Percentiles rank a stretch among this genome's conserved stretches.
Evolutionary conservation across 2,329 filamentous ascomycete species (phyloP).

Genomic region (Xylaria sp.): DNA sequence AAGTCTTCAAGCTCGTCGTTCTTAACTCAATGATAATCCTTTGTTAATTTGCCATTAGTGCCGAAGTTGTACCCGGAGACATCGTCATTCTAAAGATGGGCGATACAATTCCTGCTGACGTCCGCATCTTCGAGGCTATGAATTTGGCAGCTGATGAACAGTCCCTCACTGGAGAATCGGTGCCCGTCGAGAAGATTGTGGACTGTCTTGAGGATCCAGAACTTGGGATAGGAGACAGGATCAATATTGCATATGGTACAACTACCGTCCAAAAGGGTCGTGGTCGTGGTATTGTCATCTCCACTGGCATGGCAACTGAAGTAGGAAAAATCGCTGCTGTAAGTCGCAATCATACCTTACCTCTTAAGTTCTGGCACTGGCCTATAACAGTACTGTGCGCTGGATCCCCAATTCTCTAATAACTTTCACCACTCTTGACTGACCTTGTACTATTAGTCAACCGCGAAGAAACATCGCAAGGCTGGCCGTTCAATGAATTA

Average conservation of each 20-base stretch:
- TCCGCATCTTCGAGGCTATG: slow-evolving; percentile 76
- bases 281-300: slow-evolving; percentile 76
- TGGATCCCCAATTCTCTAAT: background rate
- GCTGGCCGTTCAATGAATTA: slow-evolving; percentile 64
- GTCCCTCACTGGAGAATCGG: slow-evolving; percentile 79
- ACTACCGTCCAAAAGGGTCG: slow-evolving; percentile 78
- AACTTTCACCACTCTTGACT: background rate
- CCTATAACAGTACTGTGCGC: background rate
- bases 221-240: slow-evolving; percentile 74
- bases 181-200: slow-evolving; percentile 74
- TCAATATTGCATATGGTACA: slow-evolving; percentile 80
- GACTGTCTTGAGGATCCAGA: slow-evolving; percentile 64
- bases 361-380: background rate
- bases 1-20: slow-evolving; percentile 48
- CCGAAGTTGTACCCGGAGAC: slow-evolving; percentile 77
- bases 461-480: slow-evolving; percentile 64
- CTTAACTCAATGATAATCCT: background rate
- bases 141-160: slow-evolving; percentile 84
- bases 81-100: slow-evolving; percentile 74
- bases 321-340: slow-evolving; percentile 73
- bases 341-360: slow-evolving; percentile 18
- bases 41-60: slow-evolving; percentile 52
- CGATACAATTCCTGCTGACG: slow-evolving; percentile 78
- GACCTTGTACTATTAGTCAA: slow-evolving; percentile 49
- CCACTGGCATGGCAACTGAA: slow-evolving; percentile 77